Conservation (phyloP, 176 grass and related monocot species). For the Carex pumila region DNA sequence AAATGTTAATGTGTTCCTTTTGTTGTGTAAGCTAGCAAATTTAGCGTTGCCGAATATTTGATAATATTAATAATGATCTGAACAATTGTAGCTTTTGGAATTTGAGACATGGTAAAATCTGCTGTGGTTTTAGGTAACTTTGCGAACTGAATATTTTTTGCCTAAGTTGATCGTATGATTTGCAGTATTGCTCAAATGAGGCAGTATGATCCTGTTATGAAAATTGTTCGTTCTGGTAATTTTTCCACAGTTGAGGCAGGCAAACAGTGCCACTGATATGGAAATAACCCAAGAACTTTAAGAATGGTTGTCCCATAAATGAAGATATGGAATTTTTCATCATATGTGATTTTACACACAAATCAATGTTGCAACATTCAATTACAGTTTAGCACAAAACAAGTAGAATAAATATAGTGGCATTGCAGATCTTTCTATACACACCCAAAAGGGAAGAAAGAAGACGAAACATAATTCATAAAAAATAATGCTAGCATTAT, state of each 20-base stretch:
- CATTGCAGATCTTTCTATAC: background rate
- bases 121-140: background rate
- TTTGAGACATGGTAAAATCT: background rate
- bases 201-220: background rate
- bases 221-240: background rate
- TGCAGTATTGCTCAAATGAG: background rate
- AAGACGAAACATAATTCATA: background rate
- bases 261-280: background rate
- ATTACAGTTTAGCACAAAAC: background rate
- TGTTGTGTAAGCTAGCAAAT: conserved; percentile 1
- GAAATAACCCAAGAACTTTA: background rate
- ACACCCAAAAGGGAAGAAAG: background rate
- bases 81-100: background rate
- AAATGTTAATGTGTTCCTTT: background rate
- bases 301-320: background rate
- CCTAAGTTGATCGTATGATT: background rate
- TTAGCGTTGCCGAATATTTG: background rate
- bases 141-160: background rate
- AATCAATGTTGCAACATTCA: background rate
- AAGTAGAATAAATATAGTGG: background rate
- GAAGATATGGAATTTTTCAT: background rate
- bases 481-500: background rate
- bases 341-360: background rate
- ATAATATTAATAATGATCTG: background rate
- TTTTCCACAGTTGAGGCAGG: background rate